Conservation (phyloP, 768 basidiomycete genomes). For the Nidula microcarpa region DNA sequence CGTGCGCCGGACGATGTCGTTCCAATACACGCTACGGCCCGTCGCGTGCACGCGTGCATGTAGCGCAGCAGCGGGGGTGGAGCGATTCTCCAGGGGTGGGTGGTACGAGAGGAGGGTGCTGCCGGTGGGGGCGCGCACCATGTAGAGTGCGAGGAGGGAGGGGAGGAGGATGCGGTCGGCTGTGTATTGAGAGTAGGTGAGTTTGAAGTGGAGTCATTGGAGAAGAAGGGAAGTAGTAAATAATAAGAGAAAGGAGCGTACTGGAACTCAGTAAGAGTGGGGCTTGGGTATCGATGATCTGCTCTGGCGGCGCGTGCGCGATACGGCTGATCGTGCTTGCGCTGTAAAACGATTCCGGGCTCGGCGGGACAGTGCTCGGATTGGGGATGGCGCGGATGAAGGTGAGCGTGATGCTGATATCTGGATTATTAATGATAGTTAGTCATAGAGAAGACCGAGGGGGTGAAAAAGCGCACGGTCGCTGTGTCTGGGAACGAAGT, state of each 20-base stretch:
- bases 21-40: conserved; percentile 44
- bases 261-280: conserved; percentile 39
- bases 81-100: conserved; percentile 23
- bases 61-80: conserved; percentile 30
- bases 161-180: conserved; percentile 30
- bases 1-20: conserved; percentile 32
- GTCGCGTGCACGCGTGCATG: conserved; percentile 32
- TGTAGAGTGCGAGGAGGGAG: conserved; percentile 52
- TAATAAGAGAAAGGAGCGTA: conserved; percentile 9
- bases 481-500: conserved; percentile 21
- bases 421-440: conserved; percentile 18
- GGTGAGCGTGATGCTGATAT: conserved; percentile 53
- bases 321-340: conserved; percentile 7
- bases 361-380: conserved; percentile 17
- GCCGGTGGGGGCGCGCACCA: conserved; percentile 36
- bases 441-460: background rate
- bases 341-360: conserved; percentile 8
- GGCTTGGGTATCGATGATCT: conserved; percentile 49
- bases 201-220: background rate
- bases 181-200: conserved; percentile 4
- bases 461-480: conserved; percentile 30
- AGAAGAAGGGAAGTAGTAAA: background rate
- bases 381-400: conserved; percentile 42
- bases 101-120: conserved; percentile 47
- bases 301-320: conserved; percentile 12